phyloP scores from a whole-genome alignment of 352 stramenopile genomes.

The Nothophytophthora sp. region DNA sequence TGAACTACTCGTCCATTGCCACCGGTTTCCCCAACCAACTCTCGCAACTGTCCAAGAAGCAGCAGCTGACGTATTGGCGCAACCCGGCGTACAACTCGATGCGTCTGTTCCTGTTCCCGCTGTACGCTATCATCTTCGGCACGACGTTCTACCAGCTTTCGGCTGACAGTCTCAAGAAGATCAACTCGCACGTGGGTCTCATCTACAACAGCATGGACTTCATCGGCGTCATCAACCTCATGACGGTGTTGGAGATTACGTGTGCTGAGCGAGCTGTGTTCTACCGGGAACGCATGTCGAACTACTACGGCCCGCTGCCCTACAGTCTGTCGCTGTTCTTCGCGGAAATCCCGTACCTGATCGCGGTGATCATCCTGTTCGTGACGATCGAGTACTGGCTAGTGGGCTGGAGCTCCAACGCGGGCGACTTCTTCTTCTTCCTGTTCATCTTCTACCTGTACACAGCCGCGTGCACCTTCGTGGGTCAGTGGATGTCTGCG shows the following conservation, averaged over 20 bases:
- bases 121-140: slow-evolving; percentile 66
- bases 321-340: slow-evolving; percentile 71
- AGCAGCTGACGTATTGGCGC: slow-evolving; percentile 51
- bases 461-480: slow-evolving; percentile 62
- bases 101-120: slow-evolving; percentile 55
- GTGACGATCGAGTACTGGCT: slow-evolving; percentile 69
- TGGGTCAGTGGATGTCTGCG: slow-evolving; percentile 76
- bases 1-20: slow-evolving; percentile 48
- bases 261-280: slow-evolving; percentile 51
- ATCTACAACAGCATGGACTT: slow-evolving; percentile 81
- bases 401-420: slow-evolving; percentile 36
- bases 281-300: slow-evolving; percentile 66
- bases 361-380: slow-evolving; percentile 49
- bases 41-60: slow-evolving; percentile 22
- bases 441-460: slow-evolving; percentile 58
- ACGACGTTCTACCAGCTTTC: slow-evolving; percentile 63
- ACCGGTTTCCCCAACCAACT: slow-evolving; percentile 47
- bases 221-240: slow-evolving; percentile 59
- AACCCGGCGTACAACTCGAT: slow-evolving; percentile 71
- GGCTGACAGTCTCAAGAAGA: slow-evolving; percentile 23
- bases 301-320: slow-evolving; percentile 70
- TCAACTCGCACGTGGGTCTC: slow-evolving; percentile 67
- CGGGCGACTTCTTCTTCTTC: slow-evolving; percentile 45
- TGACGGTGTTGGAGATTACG: slow-evolving; percentile 55
- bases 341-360: slow-evolving; percentile 62